Conservation (phyloP, 768 basidiomycete species). For the Melanogaster broomeanus region DNA sequence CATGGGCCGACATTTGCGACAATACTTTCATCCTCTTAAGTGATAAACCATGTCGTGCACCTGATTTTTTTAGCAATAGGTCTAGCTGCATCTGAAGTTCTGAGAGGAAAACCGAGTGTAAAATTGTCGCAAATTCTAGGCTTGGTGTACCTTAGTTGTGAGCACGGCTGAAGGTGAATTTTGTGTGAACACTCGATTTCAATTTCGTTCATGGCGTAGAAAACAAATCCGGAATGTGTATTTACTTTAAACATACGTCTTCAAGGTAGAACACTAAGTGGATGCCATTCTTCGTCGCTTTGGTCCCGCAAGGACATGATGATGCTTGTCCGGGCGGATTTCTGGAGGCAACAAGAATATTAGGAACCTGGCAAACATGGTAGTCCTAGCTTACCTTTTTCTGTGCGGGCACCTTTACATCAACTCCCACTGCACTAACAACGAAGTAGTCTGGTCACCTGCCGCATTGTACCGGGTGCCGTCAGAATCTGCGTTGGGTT, state of each 20-base stretch:
- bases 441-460: too few species aligned
- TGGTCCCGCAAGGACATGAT: constrained; percentile 73
- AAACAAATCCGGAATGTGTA: background rate
- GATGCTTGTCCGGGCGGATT: constrained; percentile 58
- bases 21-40: too few species aligned
- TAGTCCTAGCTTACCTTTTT: constrained; percentile 41
- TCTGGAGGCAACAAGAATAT: constrained; percentile 23
- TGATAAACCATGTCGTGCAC: too few species aligned
- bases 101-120: background rate
- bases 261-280: background rate
- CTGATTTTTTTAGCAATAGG: constrained; percentile 2
- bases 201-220: too few species aligned
- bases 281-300: constrained; percentile 52
- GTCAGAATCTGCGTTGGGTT: too few species aligned
- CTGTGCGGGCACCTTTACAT: constrained; percentile 35
- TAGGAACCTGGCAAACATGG: background rate
- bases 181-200: too few species aligned
- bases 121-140: background rate
- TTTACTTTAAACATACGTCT: background rate
- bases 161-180: too few species aligned
- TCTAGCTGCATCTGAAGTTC: background rate
- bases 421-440: too few species aligned
- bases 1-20: too few species aligned
- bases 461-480: too few species aligned
- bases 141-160: too few species aligned